Percentiles rank a stretch among this genome's conserved stretches.
Conservation (phyloP, 2,329 filamentous ascomycete species). For the Dryadomyces sulphureus region DNA sequence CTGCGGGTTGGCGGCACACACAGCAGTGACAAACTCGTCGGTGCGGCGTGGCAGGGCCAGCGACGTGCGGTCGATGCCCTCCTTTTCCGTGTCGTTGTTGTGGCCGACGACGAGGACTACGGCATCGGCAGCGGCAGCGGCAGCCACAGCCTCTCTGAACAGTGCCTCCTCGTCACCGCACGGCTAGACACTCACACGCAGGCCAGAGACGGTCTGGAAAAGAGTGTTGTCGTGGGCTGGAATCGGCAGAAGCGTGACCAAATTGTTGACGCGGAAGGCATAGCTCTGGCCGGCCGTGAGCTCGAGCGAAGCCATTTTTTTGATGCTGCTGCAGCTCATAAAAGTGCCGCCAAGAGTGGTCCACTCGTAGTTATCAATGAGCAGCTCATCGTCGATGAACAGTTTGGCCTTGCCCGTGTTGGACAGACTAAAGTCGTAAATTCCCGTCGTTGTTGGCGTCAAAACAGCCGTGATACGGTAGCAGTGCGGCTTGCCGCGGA, state of each 20-base stretch:
- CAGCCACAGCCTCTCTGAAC: conserved; percentile 9
- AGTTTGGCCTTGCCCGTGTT: conserved; percentile 19
- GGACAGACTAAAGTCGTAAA: conserved; percentile 18
- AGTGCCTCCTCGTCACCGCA: conserved; percentile 4
- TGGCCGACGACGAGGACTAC: conserved; percentile 6
- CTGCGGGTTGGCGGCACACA: conserved; percentile 37
- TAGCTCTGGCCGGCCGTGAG: conserved; percentile 34
- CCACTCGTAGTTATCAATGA: conserved; percentile 31
- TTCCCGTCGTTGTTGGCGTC: conserved; percentile 14
- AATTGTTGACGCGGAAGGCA: conserved; percentile 29
- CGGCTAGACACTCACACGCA: conserved; percentile 9
- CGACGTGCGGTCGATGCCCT: conserved; percentile 9
- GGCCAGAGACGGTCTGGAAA: conserved; percentile 12
- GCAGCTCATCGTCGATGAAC: conserved; percentile 19
- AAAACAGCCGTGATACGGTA: conserved; percentile 16
- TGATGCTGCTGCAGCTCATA: conserved; percentile 39
- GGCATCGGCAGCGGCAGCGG: conserved; percentile 27
- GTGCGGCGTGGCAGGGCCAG: conserved; percentile 6
- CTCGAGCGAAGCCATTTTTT: conserved; percentile 35
- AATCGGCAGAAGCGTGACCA: conserved; percentile 9
- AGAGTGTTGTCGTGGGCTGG: conserved; percentile 13
- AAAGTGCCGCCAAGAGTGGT: conserved; percentile 32
- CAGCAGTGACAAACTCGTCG: conserved; percentile 25
- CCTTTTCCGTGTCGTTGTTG: conserved; percentile 16
- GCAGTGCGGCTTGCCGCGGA: conserved; percentile 14